These are phyloP conservation scores for Sporothrix variecibatus DNA, from an alignment of 2,329 filamentous ascomycete genomes.

Conservation along the genomic window DNA sequence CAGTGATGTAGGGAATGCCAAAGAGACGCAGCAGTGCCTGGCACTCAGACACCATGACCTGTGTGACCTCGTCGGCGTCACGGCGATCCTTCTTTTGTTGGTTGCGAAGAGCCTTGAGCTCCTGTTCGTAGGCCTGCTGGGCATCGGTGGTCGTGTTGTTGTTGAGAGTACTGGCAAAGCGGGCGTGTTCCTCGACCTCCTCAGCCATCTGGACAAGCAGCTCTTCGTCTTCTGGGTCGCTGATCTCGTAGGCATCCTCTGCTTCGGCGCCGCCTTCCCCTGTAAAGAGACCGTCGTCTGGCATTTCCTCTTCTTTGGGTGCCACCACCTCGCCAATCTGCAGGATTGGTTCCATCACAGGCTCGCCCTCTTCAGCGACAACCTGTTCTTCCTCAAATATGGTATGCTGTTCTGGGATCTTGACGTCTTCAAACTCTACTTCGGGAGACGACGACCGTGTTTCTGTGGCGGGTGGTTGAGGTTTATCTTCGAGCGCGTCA, in stretches of 20 bases:
- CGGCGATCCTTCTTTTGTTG: constrained; percentile 96
- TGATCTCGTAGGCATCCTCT: constrained; percentile 66
- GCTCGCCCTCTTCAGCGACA: not conserved
- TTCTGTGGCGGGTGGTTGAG: not conserved
- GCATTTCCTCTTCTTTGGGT: constrained; percentile 1
- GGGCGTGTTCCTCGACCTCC: constrained; percentile 90
- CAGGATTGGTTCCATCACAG: not conserved
- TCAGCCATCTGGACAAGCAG: constrained; percentile 81
- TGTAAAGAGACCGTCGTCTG: constrained; percentile 33
- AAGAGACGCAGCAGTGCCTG: constrained; percentile 88
- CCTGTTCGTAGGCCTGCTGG: constrained; percentile 78
- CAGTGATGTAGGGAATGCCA: constrained; percentile 93
- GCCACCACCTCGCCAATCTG: not conserved
- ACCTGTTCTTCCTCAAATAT: constrained; percentile 34
- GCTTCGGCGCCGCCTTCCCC: constrained; percentile 31
- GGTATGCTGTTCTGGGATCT: constrained; percentile 25
- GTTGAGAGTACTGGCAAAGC: constrained; percentile 87
- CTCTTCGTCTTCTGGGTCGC: constrained; percentile 90
- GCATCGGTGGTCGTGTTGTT: constrained; percentile 59
- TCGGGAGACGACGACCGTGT: constrained; percentile 34
- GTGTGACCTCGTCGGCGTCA: constrained; percentile 94
- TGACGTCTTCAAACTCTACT: constrained; percentile 44
- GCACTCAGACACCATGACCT: constrained; percentile 94
- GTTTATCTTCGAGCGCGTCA: not conserved
- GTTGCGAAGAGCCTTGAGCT: constrained; percentile 81